These are phyloP conservation scores for Lipomyces chichibuensis DNA, from an alignment of 805 yeast genomes.

Conservation along the genomic window DNA sequence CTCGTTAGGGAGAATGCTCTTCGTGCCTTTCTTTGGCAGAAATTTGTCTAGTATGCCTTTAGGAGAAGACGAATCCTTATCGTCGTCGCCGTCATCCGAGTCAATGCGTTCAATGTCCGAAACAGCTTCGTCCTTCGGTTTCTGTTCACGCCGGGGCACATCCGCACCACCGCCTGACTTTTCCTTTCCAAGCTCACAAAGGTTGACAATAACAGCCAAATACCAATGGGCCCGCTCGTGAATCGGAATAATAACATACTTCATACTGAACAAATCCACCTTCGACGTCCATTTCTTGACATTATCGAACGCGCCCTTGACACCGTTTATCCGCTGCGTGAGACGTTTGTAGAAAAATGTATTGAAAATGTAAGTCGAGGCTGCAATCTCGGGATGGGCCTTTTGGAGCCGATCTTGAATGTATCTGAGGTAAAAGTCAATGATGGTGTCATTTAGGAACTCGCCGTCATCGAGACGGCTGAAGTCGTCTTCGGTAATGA, in stretches of 20 bases:
- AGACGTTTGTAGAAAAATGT: conserved; percentile 81
- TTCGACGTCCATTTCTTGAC: conserved; percentile 80
- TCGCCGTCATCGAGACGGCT: conserved; percentile 75
- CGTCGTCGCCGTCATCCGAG: conserved; percentile 25
- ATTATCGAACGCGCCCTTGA: conserved; percentile 55
- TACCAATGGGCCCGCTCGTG: conserved; percentile 86
- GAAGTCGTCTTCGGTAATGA: conserved; percentile 70
- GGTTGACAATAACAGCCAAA: conserved; percentile 68
- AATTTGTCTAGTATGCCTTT: background rate
- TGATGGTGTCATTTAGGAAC: conserved; percentile 87
- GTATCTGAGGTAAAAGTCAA: conserved; percentile 73
- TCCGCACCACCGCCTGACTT: background rate
- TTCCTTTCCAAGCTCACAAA: conserved; percentile 38
- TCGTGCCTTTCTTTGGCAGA: conserved; percentile 7
- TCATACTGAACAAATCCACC: conserved; percentile 61
- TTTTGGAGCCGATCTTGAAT: conserved; percentile 41
- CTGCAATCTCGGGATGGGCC: conserved; percentile 41
- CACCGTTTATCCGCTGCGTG: conserved; percentile 34
- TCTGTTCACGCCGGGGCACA: background rate
- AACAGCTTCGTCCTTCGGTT: conserved; percentile 24
- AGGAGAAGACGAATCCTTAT: conserved; percentile 13
- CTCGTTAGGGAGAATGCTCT: background rate
- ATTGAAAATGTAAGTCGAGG: conserved; percentile 63
- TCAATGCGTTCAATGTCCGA: conserved; percentile 27
- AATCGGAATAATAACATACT: conserved; percentile 75